Conservation (phyloP, 352 stramenopile species). For the Globisporangium cylindrosporum region DNA sequence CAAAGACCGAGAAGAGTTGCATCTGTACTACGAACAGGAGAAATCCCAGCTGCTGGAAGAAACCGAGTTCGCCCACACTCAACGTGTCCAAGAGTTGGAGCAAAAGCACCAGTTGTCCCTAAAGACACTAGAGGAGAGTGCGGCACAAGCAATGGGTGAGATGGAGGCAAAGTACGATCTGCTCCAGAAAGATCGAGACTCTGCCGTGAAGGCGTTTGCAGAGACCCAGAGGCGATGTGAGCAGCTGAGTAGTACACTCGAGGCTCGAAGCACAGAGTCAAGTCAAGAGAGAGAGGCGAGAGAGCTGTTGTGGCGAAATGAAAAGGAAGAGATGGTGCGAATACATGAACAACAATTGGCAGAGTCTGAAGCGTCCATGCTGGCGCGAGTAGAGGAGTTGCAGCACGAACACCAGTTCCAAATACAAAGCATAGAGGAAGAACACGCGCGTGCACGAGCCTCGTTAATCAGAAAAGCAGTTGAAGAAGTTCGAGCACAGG, state of each 20-base stretch:
- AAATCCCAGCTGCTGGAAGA: slow-evolving; percentile 58
- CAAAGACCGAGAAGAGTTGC: slow-evolving; percentile 49
- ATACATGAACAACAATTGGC: slow-evolving; percentile 1
- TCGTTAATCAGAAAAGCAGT: not conserved
- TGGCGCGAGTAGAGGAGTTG: not conserved
- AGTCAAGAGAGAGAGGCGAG: not conserved
- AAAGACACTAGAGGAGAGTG: slow-evolving; percentile 20
- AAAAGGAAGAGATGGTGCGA: slow-evolving; percentile 8
- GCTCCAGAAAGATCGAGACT: slow-evolving; percentile 4
- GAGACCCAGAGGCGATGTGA: slow-evolving; percentile 10
- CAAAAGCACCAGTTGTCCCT: slow-evolving; percentile 22
- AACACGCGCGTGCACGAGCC: not conserved
- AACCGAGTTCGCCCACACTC: slow-evolving; percentile 22
- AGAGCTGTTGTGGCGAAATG: not conserved
- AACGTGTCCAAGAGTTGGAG: slow-evolving; percentile 32
- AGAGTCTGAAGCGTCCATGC: slow-evolving; percentile 3
- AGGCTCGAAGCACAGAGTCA: not conserved
- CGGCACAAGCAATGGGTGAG: not conserved
- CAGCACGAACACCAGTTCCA: not conserved
- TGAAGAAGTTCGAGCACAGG: not conserved
- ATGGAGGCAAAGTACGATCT: not conserved
- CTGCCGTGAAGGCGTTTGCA: not conserved
- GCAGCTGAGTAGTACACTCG: slow-evolving; percentile 3
- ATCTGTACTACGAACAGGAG: slow-evolving; percentile 54
- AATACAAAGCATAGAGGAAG: not conserved